These are phyloP conservation scores for Cladobotryum mycophilum DNA, from an alignment of 2,329 filamentous ascomycete genomes.

Conservation along the genomic window DNA sequence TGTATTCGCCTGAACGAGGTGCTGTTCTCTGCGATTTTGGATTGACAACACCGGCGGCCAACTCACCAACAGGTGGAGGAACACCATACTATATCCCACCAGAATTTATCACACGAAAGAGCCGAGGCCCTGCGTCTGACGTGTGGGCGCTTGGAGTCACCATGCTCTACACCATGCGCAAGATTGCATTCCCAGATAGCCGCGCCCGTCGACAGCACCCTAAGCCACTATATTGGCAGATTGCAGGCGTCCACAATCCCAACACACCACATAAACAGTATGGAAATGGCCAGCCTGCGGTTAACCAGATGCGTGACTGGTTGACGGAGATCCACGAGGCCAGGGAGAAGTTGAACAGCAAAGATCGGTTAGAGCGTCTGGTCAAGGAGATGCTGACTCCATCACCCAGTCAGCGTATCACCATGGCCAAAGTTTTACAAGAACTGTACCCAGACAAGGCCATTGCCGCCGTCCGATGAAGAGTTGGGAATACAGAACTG, in stretches of 20 bases:
- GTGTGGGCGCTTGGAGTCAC: constrained; percentile 56
- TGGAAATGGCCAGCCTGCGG: constrained; percentile 36
- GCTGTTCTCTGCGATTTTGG: constrained; percentile 57
- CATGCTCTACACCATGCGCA: constrained; percentile 53
- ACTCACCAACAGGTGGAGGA: constrained; percentile 45
- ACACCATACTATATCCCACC: constrained; percentile 58
- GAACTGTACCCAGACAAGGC: constrained; percentile 33
- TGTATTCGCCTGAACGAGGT: constrained; percentile 52
- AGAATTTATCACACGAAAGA: constrained; percentile 51
- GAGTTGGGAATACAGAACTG: not conserved
- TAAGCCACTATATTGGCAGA: constrained; percentile 51
- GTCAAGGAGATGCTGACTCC: constrained; percentile 49
- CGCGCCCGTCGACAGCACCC: constrained; percentile 42
- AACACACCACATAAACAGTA: constrained; percentile 25
- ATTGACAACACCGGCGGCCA: constrained; percentile 42
- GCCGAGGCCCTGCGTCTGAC: constrained; percentile 49
- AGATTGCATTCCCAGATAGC: constrained; percentile 49
- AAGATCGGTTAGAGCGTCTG: constrained; percentile 45
- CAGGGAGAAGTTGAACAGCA: constrained; percentile 37
- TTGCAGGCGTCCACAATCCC: constrained; percentile 47
- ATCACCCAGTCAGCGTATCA: constrained; percentile 46
- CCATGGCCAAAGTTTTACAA: constrained; percentile 44
- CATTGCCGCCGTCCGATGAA: constrained; percentile 3
- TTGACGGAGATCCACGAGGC: constrained; percentile 46
- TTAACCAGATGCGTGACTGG: constrained; percentile 51